These are phyloP conservation scores for Candida wancherniae DNA, from an alignment of 805 yeast genomes.

Conservation along the genomic window DNA sequence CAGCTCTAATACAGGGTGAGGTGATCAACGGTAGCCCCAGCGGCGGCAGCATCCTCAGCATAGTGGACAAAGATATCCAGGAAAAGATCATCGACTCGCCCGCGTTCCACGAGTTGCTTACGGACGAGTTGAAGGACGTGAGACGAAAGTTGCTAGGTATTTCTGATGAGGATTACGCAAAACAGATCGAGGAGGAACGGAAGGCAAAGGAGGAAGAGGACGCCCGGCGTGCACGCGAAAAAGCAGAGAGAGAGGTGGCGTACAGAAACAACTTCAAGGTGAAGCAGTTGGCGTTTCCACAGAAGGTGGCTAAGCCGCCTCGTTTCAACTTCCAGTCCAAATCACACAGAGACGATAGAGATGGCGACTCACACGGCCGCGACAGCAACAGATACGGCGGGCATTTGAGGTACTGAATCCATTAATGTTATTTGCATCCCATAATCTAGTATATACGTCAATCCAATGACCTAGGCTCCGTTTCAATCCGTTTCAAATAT, in stretches of 20 bases:
- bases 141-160: conserved; percentile 29
- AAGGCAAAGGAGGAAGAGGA: conserved; percentile 14
- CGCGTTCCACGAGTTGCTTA: conserved; percentile 31
- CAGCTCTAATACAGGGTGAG: conserved; percentile 50
- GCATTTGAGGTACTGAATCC: conserved; percentile 12
- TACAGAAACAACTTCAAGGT: conserved; percentile 27
- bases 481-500: conserved; percentile 43
- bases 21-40: conserved; percentile 26
- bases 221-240: conserved; percentile 14
- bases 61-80: conserved; percentile 42
- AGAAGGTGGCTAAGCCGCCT: conserved; percentile 33
- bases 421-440: not conserved
- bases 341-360: conserved; percentile 4
- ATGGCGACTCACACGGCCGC: conserved; percentile 1
- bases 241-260: conserved; percentile 17
- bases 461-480: too few species aligned
- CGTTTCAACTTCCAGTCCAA: conserved; percentile 22
- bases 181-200: conserved; percentile 21
- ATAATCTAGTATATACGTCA: not conserved
- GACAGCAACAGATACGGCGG: conserved; percentile 8
- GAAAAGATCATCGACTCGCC: conserved; percentile 41
- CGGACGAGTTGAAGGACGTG: conserved; percentile 30
- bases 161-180: conserved; percentile 37
- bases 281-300: conserved; percentile 19
- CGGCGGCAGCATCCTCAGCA: conserved; percentile 27